Percentiles rank a stretch among this genome's conserved stretches.
Conservation (phyloP, 139 green algal genomes). For the Chlorokybus atmophyticus region DNA sequence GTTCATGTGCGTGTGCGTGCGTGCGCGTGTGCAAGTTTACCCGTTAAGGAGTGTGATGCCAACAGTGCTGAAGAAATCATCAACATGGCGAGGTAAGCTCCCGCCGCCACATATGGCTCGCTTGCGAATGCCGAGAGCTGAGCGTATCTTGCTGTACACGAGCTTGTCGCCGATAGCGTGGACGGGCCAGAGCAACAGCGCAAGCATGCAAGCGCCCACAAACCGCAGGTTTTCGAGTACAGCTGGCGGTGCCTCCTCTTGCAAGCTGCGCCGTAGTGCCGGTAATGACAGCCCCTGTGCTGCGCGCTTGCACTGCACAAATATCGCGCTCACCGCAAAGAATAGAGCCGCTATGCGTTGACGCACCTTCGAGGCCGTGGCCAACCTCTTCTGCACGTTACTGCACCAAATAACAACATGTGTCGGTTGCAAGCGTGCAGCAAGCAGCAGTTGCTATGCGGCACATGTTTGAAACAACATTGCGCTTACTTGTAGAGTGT, state of each 20-base stretch:
- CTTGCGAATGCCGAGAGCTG: neutral
- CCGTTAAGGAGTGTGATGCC: conserved; percentile 76
- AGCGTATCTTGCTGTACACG: conserved; percentile 52
- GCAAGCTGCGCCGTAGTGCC: no score
- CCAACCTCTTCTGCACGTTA: conserved; percentile 48
- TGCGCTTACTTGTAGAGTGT: conserved; percentile 49
- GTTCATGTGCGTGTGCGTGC: no score
- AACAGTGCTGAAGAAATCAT: conserved; percentile 76
- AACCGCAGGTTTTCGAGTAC: conserved; percentile 11
- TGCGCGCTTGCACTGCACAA: neutral
- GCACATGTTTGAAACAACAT: no score
- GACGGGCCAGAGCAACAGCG: conserved; percentile 48
- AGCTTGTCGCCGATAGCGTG: conserved; percentile 45
- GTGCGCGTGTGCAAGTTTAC: no score
- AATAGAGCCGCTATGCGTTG: conserved; percentile 37
- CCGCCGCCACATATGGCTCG: conserved; percentile 68
- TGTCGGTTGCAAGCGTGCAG: no score
- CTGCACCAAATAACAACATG: conserved; percentile 11
- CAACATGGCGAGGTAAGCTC: conserved; percentile 62
- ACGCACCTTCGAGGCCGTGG: conserved; percentile 27
- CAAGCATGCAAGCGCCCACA: conserved; percentile 36
- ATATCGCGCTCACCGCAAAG: conserved; percentile 20
- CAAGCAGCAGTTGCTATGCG: conserved; percentile 30
- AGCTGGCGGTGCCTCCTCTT: conserved; percentile 11
- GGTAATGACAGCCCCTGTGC: conserved; percentile 20